phyloP scores from a whole-genome alignment of 2,329 filamentous ascomycete genomes.

The Fusarium begoniae region DNA sequence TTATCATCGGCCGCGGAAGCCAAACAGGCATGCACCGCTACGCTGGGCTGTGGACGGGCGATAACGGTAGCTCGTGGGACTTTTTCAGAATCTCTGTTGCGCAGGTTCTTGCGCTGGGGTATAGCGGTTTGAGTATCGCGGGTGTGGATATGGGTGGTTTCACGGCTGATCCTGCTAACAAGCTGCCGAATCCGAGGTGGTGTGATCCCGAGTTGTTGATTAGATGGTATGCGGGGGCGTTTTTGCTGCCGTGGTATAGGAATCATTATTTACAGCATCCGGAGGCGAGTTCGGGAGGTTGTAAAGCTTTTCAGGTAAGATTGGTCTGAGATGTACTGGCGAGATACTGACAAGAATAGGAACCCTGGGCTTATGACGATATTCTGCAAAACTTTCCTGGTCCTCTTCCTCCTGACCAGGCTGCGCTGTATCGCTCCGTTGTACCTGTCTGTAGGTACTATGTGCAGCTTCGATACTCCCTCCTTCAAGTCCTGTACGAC shows the following conservation, averaged over 20 bases:
- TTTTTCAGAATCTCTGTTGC: background rate
- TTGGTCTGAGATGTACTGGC: rapidly evolving
- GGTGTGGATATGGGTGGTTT: background rate
- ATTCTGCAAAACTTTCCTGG: background rate
- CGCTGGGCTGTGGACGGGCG: background rate
- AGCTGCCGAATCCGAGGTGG: background rate
- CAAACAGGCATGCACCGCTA: background rate
- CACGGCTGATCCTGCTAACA: background rate
- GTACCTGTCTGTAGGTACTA: background rate
- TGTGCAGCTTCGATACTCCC: background rate
- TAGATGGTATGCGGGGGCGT: background rate
- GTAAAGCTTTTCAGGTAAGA: background rate
- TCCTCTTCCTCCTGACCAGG: background rate
- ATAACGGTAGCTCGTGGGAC: constrained; percentile 3
- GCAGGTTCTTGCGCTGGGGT: background rate
- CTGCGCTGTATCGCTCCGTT: background rate
- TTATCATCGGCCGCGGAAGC: background rate
- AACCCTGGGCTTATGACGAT: background rate
- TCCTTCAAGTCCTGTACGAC: background rate
- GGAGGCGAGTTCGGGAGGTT: background rate
- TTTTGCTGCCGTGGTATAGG: background rate
- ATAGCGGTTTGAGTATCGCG: background rate
- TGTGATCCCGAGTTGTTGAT: background rate
- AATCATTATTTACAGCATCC: constrained; percentile 2
- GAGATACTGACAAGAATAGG: background rate